Base-by-base conservation (phyloP, 1,284 basidiomycete genomes). In the Cryptococcus deneoformans region DNA sequence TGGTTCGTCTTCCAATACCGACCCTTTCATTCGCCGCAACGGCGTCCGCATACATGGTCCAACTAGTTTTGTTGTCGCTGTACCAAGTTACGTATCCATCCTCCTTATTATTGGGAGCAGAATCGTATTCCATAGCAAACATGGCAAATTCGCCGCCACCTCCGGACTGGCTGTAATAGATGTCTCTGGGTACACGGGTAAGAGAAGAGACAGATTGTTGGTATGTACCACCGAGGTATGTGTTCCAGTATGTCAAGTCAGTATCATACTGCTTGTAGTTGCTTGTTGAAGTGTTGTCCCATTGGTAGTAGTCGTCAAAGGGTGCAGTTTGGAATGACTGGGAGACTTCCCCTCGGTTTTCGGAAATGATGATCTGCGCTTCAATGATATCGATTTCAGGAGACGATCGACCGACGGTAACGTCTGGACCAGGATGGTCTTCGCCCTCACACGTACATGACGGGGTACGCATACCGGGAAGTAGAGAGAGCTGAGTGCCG, bases 151-250 rank as follows among this genome's bases (percentile, higher is more conserved):
- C 44, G 24, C 38, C 20, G 39, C 50, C 46, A 12, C 45, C 35
- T 8, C 53, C 61, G 16, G 44, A 45, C 51, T 61, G 59, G 43
- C 50, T 49, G 52, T 66, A 61, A 43, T 67, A 68, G 45, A 79
- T 71, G 35, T 81, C 82, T 49, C 80, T 79, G 64, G 90, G 90
- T 50, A 83, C 49, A 35, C 52, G 58, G 78, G 53, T 78, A 62
- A 60, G 78, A 80, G 64, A 83, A 2, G 87, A 89, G 20, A 87
- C 71, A 29, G 88, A 87, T 76, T 95, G 88, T 76, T 95, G 92
- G 71, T 82, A 90, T 14, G 79, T 70, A 39, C 87, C 87, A 29
- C 92, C 92, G 52, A 81, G 83, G 76, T 92, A 94, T 2, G 77
- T 59, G 76, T 93, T 93, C 66, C 81, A 83, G 58, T 87, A 78